A percentile compares a stretch with the other conserved stretches of the same genome.
These are phyloP conservation scores for Stevia rebaudiana DNA, from an alignment of 140 eudicot species.

Conservation along the genomic window DNA sequence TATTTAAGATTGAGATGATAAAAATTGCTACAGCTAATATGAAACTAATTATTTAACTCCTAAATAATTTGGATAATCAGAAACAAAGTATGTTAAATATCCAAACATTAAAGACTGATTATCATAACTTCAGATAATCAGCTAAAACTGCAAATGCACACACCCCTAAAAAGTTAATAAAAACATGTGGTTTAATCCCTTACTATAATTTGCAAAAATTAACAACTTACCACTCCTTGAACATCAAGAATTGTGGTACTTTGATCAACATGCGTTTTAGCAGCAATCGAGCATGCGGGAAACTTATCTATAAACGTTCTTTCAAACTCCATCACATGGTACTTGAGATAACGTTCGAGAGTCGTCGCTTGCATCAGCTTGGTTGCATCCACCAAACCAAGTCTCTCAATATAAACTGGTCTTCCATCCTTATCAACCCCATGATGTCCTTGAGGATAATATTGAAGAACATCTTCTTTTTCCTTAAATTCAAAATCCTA, in stretches of 20 bases:
- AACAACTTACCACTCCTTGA: conserved; percentile 83
- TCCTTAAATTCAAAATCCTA: conserved; percentile 92
- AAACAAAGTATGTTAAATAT: not conserved
- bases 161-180: not conserved
- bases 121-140: not conserved
- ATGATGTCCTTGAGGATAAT: conserved; percentile 99
- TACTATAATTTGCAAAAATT: conserved; percentile 8
- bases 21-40: not conserved
- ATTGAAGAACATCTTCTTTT: conserved; percentile 66
- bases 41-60: not conserved
- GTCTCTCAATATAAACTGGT: conserved; percentile 87
- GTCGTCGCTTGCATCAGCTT: conserved; percentile 94
- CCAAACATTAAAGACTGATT: not conserved
- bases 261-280: conserved; percentile 82
- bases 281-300: conserved; percentile 93
- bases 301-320: conserved; percentile 80
- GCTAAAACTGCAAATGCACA: not conserved
- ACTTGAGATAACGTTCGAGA: conserved; percentile 80
- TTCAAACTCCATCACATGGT: conserved; percentile 93
- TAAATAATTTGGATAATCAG: not conserved
- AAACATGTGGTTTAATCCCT: not conserved
- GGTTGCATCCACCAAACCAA: conserved; percentile 80
- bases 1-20: not conserved
- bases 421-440: conserved; percentile 96
- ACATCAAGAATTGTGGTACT: conserved; percentile 98